Percentiles rank a stretch among this genome's conserved stretches.
Conservation (phyloP, 306 rosid genomes). For the Adenanthera pavonina region DNA sequence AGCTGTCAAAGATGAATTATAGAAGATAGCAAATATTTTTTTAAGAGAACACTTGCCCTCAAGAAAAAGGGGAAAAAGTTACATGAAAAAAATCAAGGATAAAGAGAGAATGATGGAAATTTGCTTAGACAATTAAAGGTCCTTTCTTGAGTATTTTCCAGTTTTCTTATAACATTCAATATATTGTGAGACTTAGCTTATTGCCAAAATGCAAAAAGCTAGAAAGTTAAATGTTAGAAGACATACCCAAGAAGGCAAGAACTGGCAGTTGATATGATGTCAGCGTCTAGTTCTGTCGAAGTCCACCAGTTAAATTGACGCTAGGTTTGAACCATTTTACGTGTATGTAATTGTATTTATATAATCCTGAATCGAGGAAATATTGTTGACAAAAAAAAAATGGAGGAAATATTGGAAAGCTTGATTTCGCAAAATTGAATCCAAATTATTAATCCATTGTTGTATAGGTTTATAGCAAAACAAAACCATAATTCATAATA, state of each 20-base stretch:
- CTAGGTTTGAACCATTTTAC: neutral
- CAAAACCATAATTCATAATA: neutral
- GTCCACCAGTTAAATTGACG: neutral
- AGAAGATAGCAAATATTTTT: conserved; percentile 39
- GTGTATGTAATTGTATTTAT: too few species aligned
- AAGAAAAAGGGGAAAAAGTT: conserved; percentile 1
- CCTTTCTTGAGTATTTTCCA: conserved; percentile 25
- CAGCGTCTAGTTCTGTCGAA: neutral
- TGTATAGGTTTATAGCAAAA: neutral
- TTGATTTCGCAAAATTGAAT: neutral
- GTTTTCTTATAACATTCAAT: neutral
- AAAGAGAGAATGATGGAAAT: neutral
- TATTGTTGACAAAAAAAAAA: too few species aligned
- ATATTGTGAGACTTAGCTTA: conserved; percentile 21
- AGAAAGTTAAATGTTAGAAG: neutral
- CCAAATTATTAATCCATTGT: neutral
- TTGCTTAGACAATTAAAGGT: neutral
- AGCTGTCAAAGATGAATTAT: conserved; percentile 71
- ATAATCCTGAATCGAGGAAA: too few species aligned
- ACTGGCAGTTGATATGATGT: neutral
- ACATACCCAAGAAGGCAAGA: neutral
- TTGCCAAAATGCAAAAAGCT: conserved; percentile 24
- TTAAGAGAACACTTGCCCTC: neutral
- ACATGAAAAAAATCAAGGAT: neutral
- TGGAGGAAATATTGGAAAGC: neutral